A percentile compares a stretch with the other conserved stretches of the same genome.
phyloP scores from a whole-genome alignment of 257 asterid genomes.

The Ligustrum vulgare region DNA sequence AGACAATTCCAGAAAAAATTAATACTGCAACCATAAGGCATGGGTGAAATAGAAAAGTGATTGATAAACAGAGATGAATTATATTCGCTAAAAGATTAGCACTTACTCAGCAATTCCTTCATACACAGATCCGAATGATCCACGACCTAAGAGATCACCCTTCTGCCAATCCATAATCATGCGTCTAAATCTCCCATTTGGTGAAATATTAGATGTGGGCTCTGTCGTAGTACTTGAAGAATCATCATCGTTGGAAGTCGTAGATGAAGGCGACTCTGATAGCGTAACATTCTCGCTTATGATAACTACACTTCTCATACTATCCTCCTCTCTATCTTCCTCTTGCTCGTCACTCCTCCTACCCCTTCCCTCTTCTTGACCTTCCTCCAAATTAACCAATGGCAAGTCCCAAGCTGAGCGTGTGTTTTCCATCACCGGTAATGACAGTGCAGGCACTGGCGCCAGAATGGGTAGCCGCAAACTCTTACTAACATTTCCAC shows the following conservation, averaged over 20 bases:
- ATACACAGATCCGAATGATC: slow-evolving; percentile 91
- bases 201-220: slow-evolving; percentile 61
- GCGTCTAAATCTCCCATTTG: slow-evolving; percentile 55
- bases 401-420: slow-evolving; percentile 65
- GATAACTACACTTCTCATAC: slow-evolving; percentile 29
- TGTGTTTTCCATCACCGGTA: slow-evolving; percentile 49
- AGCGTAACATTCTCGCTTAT: slow-evolving; percentile 35
- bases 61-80: background rate
- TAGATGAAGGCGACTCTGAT: slow-evolving; percentile 60
- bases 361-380: background rate
- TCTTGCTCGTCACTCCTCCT: slow-evolving; percentile 24
- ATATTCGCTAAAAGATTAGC: background rate
- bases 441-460: slow-evolving; percentile 59
- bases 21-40: background rate
- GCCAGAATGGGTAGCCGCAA: slow-evolving; percentile 62
- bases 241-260: slow-evolving; percentile 81
- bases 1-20: background rate
- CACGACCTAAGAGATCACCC: slow-evolving; percentile 87
- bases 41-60: background rate
- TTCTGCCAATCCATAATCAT: slow-evolving; percentile 72
- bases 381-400: background rate
- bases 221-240: slow-evolving; percentile 78
- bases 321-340: slow-evolving; percentile 30
- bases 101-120: slow-evolving; percentile 93
- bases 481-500: slow-evolving; percentile 67